Conservation (phyloP, 805 yeast genomes). For the Kazachstania taianensis region DNA sequence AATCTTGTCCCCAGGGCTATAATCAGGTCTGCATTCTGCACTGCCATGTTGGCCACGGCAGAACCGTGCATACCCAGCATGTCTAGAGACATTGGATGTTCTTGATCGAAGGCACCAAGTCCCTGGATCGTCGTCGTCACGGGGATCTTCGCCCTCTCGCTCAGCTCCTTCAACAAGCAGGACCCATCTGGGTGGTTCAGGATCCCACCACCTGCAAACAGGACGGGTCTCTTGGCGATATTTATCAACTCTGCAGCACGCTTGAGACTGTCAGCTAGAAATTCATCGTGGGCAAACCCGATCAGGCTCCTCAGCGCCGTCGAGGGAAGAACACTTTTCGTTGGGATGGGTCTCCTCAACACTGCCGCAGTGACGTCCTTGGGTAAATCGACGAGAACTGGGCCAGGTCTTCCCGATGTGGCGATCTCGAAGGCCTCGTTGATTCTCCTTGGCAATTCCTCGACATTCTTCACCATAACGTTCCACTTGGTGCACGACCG, state of each 20-base stretch:
- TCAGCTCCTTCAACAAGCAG: conserved; percentile 60
- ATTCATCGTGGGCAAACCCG: conserved; percentile 57
- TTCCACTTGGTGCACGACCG: conserved; percentile 98
- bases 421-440: conserved; percentile 98
- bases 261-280: conserved; percentile 61
- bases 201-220: conserved; percentile 90
- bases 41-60: conserved; percentile 89
- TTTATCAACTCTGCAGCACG: conserved; percentile 74
- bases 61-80: conserved; percentile 99
- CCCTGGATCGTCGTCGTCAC: conserved; percentile 95
- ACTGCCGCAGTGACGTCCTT: conserved; percentile 95
- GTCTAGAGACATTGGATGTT: conserved; percentile 80
- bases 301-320: conserved; percentile 62
- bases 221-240: conserved; percentile 74
- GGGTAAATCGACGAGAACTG: conserved; percentile 94
- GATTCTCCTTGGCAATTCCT: conserved; percentile 88
- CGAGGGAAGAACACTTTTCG: conserved; percentile 63
- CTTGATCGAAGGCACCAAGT: conserved; percentile 89
- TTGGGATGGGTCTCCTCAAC: conserved; percentile 77
- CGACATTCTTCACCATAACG: conserved; percentile 92
- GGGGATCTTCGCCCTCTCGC: conserved; percentile 87
- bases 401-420: conserved; percentile 93
- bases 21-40: conserved; percentile 88
- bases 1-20: conserved; percentile 94
- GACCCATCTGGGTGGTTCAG: conserved; percentile 77